Base-by-base conservation (phyloP, 495 filamentous ascomycete species). In the Penicillium goetzii region DNA sequence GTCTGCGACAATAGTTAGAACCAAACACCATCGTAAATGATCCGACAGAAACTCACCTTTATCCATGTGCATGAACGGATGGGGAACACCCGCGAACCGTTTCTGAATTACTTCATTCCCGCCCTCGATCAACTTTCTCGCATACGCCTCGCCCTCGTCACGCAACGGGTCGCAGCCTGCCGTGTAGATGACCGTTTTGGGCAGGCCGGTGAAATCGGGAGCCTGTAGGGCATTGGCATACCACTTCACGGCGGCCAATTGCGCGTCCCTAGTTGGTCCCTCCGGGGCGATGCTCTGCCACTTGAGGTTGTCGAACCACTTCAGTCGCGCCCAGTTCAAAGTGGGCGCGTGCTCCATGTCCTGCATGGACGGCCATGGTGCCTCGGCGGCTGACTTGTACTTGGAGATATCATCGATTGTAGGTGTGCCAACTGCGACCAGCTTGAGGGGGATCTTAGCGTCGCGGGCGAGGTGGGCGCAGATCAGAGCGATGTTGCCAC, bases 111-210 rank as follows among this genome's bases (percentile, higher is more conserved):
- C 81, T 66, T 78, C 76, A 55, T 72, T 78, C 10, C 82, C 82
- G 1, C 71, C 76, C 40, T 79, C 75, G 28, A 83, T 61, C 19
- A 85, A 68, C 59, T 79, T 80, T 61, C 66, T 60, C 1, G 74
- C 82, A 62, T 84, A 85, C 0, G 79, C 79, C 68, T 84, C 82
- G 0, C 82, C 83, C 67, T 85, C 83, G 65, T 84, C 83, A 2
- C 83, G 65, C 56, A 85, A 59, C 1, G 81, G 78, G 59, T 85
- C 83, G 56, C 75, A 76, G 12, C 80, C 79, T 15, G 76, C 81
- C 0, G 82, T 84, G 32, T 78, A 74, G 25, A 85, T 74, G 33
- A 81, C 79, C 0, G 82, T 84, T 19, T 76, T 74, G 34, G 79
- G 75, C 11, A 85, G 65, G 1, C 68, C 64, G 2, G 53, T 69